These are phyloP conservation scores for Chrysoporthe deuterocubensis DNA, from an alignment of 2,329 filamentous ascomycete species.

Conservation along the genomic window DNA sequence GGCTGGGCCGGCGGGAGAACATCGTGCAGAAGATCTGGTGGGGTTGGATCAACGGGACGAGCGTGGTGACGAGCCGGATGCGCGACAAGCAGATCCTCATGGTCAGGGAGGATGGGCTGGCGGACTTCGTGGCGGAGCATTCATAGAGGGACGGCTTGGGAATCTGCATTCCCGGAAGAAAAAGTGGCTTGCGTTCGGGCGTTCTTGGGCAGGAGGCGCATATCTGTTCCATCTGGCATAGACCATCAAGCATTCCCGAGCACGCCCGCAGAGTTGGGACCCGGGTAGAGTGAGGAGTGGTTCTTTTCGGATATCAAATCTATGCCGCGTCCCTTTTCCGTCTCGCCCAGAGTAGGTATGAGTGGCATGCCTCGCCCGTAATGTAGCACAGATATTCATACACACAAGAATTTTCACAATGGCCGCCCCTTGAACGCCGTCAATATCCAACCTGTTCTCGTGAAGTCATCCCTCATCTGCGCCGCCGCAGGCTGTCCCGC, in stretches of 20 bases:
- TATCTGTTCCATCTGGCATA: not conserved
- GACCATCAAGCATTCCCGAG: not conserved
- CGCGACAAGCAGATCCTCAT: slow-evolving; percentile 49
- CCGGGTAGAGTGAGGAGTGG: not conserved
- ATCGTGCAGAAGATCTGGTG: slow-evolving; percentile 54
- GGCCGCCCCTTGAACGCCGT: slow-evolving; percentile 14
- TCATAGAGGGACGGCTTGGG: slow-evolving; percentile 9
- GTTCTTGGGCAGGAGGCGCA: not conserved
- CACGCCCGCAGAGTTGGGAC: not conserved
- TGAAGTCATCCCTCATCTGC: slow-evolving; percentile 17
- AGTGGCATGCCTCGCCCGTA: slow-evolving; percentile 21
- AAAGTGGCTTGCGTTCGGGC: not conserved
- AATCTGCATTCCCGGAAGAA: not conserved
- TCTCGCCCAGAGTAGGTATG: slow-evolving; percentile 23
- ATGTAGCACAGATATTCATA: too few species aligned
- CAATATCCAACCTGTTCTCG: slow-evolving; percentile 5
- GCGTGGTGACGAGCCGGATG: slow-evolving; percentile 44
- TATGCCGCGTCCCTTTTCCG: not conserved
- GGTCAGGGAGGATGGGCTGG: slow-evolving; percentile 48
- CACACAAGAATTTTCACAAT: not conserved
- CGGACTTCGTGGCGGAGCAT: slow-evolving; percentile 37
- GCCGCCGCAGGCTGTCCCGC: slow-evolving; percentile 15
- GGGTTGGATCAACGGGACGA: slow-evolving; percentile 49
- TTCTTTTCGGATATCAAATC: slow-evolving; percentile 12
- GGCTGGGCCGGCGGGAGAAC: slow-evolving; percentile 35